phyloP scores from a whole-genome alignment of 768 basidiomycete genomes.

The Tubosaeta brunneosetosa region DNA sequence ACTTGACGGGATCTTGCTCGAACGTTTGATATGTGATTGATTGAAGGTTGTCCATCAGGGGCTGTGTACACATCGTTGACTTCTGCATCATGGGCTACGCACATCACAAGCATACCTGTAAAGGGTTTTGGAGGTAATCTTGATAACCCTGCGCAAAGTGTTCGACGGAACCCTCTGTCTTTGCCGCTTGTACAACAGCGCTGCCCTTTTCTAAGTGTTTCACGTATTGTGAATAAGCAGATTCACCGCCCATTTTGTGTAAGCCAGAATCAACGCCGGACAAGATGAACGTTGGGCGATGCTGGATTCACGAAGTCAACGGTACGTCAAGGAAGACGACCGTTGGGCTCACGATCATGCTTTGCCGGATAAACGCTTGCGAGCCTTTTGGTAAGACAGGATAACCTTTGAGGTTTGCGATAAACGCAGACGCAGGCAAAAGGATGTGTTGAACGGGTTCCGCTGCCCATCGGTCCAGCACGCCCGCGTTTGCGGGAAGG shows the following conservation, averaged over 20 bases:
- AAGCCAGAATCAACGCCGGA: conserved; percentile 57
- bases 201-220: conserved; percentile 80
- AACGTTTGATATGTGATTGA: conserved; percentile 97
- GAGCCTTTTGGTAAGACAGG: conserved; percentile 93
- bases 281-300: conserved; percentile 80
- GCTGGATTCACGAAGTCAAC: conserved; percentile 43
- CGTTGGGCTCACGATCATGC: conserved; percentile 66
- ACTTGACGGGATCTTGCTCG: conserved; percentile 97
- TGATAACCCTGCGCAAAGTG: conserved; percentile 90
- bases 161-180: conserved; percentile 73
- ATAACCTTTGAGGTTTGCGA: conserved; percentile 94
- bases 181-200: conserved; percentile 55
- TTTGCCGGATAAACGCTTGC: conserved; percentile 84
- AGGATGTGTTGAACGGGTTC: conserved; percentile 90
- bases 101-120: conserved; percentile 56
- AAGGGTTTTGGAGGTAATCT: conserved; percentile 90
- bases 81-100: neutral
- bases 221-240: conserved; percentile 88
- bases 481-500: conserved; percentile 69
- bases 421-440: conserved; percentile 86
- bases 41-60: conserved; percentile 95
- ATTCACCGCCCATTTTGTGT: conserved; percentile 79
- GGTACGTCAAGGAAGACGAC: conserved; percentile 12
- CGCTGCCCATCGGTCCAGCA: conserved; percentile 84
- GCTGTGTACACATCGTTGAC: conserved; percentile 42